These are phyloP conservation scores for Annulohypoxylon truncatum DNA, from an alignment of 2,329 filamentous ascomycete species.

Conservation along the genomic window DNA sequence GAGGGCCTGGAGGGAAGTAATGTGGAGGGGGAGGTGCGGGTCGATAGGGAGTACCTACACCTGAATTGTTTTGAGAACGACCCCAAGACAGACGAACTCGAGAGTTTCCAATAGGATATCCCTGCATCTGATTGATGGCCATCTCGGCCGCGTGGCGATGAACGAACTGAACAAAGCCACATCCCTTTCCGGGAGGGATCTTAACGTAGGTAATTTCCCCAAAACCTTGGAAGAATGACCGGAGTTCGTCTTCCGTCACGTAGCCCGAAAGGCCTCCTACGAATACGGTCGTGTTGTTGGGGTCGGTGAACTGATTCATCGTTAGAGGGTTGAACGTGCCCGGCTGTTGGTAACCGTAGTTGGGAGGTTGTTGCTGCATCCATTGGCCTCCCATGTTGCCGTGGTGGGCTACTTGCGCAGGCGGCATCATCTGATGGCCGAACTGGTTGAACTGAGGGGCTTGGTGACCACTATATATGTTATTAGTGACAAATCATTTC, in stretches of 20 bases:
- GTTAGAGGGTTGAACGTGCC: conserved; percentile 62
- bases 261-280: conserved; percentile 97
- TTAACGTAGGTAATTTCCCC: conserved; percentile 99
- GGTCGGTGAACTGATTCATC: conserved; percentile 99
- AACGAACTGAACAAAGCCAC: conserved; percentile 98
- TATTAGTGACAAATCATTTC: conserved; percentile 14
- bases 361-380: conserved; percentile 57
- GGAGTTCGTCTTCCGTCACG: conserved; percentile 98
- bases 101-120: conserved; percentile 98
- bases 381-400: conserved; percentile 54
- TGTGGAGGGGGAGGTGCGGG: conserved; percentile 74
- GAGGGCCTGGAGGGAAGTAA: conserved; percentile 49
- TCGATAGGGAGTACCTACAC: conserved; percentile 95
- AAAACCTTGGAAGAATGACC: conserved; percentile 99
- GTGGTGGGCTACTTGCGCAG: conserved; percentile 56
- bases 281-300: conserved; percentile 99
- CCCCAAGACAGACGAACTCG: conserved; percentile 98
- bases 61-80: conserved; percentile 98
- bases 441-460: conserved; percentile 52
- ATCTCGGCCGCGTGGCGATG: conserved; percentile 99
- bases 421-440: conserved; percentile 55
- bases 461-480: conserved; percentile 53
- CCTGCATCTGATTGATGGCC: conserved; percentile 99
- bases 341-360: conserved; percentile 51
- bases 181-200: conserved; percentile 98